Percentiles rank a stretch among this genome's conserved stretches.
Conservation (phyloP, 2,329 filamentous ascomycete species). For the Apiospora malaysiana region DNA sequence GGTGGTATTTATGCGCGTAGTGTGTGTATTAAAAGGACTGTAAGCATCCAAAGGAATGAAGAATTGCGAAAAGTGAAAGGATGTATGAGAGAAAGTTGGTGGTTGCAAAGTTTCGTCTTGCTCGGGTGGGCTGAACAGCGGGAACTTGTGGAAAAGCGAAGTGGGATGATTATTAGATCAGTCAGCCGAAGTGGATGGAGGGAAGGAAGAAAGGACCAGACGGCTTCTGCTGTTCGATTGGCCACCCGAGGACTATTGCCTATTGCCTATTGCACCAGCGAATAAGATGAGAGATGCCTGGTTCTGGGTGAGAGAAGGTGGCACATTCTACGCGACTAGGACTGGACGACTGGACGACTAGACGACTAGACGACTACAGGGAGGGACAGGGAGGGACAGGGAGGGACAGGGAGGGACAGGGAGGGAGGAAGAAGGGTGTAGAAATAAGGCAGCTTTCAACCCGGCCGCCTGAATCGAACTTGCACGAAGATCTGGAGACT, state of each 20-base stretch:
- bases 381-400: background rate
- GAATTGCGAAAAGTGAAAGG: constrained; percentile 6
- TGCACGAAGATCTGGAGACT: constrained; percentile 1
- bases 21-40: background rate
- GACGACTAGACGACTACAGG: background rate
- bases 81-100: constrained; percentile 3
- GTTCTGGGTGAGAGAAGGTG: background rate
- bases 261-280: background rate
- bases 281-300: constrained; percentile 6
- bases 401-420: no score
- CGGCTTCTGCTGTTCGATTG: background rate
- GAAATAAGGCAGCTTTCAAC: constrained; percentile 4
- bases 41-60: constrained; percentile 9
- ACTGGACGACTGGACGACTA: no score
- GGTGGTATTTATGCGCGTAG: background rate
- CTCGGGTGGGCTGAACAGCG: constrained; percentile 8
- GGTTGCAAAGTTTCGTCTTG: background rate
- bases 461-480: background rate
- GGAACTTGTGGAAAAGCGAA: constrained; percentile 8
- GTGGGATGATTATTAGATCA: constrained; percentile 13
- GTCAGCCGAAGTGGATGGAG: constrained; percentile 2
- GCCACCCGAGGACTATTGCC: background rate
- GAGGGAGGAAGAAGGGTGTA: background rate
- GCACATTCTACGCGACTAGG: constrained; percentile 7
- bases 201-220: background rate